Conservation (phyloP, 371 early-diverging fungal species). For the Syncephalastrum contaminatum region DNA sequence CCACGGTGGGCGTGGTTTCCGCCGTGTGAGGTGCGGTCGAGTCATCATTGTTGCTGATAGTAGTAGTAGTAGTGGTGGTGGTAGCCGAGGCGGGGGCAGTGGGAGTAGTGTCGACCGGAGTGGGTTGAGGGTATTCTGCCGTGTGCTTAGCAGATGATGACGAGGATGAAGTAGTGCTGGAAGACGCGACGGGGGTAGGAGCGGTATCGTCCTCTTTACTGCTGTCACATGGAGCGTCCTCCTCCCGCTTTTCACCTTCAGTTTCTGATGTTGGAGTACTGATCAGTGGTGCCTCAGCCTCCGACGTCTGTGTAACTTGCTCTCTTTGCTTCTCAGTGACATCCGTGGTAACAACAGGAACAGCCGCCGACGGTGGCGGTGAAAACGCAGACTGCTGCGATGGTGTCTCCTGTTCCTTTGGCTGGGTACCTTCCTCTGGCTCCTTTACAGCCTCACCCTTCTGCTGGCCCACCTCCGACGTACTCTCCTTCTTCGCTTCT, state of each 20-base stretch:
- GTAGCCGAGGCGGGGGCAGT: slow-evolving; percentile 2
- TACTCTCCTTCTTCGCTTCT: too few species aligned
- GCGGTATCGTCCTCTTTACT: slow-evolving; percentile 6
- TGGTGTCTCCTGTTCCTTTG: too few species aligned
- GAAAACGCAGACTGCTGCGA: too few species aligned
- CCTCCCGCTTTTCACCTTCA: slow-evolving; percentile 5
- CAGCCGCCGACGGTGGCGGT: too few species aligned
- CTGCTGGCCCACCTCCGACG: too few species aligned
- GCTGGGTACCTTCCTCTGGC: too few species aligned
- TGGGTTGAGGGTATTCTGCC: not conserved
- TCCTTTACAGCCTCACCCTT: too few species aligned
- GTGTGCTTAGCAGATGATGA: slow-evolving; percentile 11
- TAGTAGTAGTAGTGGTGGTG: slow-evolving; percentile 4
- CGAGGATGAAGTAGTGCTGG: slow-evolving; percentile 15
- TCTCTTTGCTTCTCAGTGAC: slow-evolving; percentile 16
- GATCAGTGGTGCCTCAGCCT: not conserved
- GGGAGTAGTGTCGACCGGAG: not conserved
- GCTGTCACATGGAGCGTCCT: not conserved
- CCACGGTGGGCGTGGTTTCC: not conserved
- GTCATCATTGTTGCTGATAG: slow-evolving; percentile 1
- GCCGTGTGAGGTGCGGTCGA: slow-evolving; percentile 6
- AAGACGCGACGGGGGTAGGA: slow-evolving; percentile 9
- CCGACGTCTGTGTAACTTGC: slow-evolving; percentile 11
- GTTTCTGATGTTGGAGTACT: not conserved
- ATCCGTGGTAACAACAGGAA: slow-evolving; percentile 1